Percentiles rank a stretch among this genome's conserved stretches.
Conservation (phyloP, 2,329 filamentous ascomycete species). For the Bimuria novae-zelandiae region DNA sequence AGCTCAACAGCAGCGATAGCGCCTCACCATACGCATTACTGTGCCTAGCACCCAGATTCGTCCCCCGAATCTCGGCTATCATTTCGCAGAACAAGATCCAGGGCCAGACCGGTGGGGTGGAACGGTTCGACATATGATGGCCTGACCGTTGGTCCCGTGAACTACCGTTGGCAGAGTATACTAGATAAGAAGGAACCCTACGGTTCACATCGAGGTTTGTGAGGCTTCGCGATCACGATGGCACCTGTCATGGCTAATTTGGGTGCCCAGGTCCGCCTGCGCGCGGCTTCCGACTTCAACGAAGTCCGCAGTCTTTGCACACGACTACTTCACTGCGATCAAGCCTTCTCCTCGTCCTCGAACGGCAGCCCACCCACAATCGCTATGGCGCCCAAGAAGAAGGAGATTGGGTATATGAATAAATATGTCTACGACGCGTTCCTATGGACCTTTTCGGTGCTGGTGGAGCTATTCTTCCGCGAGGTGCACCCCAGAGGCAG, state of each 20-base stretch:
- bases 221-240: neutral
- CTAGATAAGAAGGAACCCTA: slow-evolving; percentile 1
- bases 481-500: slow-evolving; percentile 94
- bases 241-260: slow-evolving; percentile 6
- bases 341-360: neutral
- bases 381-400: slow-evolving; percentile 34
- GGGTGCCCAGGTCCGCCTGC: slow-evolving; percentile 2
- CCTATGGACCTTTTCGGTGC: slow-evolving; percentile 75
- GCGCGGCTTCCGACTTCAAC: neutral
- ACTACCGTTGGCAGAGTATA: slow-evolving; percentile 3
- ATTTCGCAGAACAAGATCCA: neutral
- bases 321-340: neutral
- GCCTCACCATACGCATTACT: slow-evolving; percentile 24
- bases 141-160: slow-evolving; percentile 15
- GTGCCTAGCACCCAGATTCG: slow-evolving; percentile 13
- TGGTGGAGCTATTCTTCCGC: slow-evolving; percentile 96
- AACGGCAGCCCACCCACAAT: slow-evolving; percentile 18
- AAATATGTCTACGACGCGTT: slow-evolving; percentile 78
- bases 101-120: neutral
- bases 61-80: slow-evolving; percentile 26
- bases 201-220: neutral
- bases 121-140: slow-evolving; percentile 10
- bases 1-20: slow-evolving; percentile 43
- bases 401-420: slow-evolving; percentile 60
- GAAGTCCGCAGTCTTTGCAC: neutral